Evolutionary conservation across 2,329 filamentous ascomycete genomes (phyloP).

Genomic region (Macrophomina phaseolina): DNA sequence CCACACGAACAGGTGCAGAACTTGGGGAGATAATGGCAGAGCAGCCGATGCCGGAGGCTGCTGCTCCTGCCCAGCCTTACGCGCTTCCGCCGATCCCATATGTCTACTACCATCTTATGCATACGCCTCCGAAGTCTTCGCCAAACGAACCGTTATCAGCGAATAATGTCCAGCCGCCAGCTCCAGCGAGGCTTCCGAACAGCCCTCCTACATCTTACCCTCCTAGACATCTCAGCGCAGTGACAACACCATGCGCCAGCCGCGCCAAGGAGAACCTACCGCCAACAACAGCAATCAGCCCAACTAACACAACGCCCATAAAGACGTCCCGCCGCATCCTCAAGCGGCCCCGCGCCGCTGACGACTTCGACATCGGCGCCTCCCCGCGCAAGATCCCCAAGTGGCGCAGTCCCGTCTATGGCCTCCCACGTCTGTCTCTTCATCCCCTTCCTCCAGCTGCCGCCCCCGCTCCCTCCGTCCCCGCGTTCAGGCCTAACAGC

Average conservation of each 20-base stretch:
- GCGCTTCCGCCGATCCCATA: constrained; percentile 1
- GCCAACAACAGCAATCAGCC: neutral
- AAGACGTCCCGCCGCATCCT: neutral
- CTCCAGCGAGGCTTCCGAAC: neutral
- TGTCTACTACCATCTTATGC: neutral
- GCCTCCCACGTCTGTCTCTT: constrained; percentile 30
- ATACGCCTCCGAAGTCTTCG: constrained; percentile 12
- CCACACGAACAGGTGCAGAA: neutral
- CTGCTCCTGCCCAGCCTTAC: neutral
- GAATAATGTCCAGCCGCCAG: neutral
- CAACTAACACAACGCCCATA: neutral
- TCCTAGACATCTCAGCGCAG: neutral
- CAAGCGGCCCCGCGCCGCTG: neutral
- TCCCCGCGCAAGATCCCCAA: constrained; percentile 18
- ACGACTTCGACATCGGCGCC: constrained; percentile 21
- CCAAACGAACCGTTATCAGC: neutral
- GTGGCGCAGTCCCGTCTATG: constrained; percentile 23
- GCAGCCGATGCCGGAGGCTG: neutral
- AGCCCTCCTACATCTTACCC: neutral
- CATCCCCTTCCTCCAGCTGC: constrained; percentile 30
- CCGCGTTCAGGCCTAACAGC: no score
- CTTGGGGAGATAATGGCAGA: neutral
- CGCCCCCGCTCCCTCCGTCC: no score
- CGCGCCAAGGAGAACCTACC: neutral
- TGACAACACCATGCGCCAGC: neutral